These are phyloP conservation scores for Scutellaria minor DNA, from an alignment of 257 asterid genomes.

Conservation along the genomic window DNA sequence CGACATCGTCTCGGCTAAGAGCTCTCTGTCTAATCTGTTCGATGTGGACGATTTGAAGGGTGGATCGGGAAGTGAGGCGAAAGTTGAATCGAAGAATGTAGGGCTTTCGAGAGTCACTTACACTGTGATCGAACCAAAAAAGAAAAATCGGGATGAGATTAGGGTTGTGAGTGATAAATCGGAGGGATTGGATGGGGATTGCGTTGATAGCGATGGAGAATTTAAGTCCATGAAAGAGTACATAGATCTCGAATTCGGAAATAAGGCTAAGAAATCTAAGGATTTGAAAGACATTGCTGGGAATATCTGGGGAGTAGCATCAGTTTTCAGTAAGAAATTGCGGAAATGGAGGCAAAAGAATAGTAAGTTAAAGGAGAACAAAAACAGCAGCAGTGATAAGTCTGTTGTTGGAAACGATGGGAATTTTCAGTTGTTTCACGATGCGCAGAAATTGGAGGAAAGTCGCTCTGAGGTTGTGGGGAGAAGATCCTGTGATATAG, in stretches of 20 bases:
- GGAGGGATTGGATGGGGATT: constrained; percentile 34
- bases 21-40: constrained; percentile 63
- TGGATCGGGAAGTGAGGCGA: constrained; percentile 52
- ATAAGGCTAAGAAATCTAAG: constrained; percentile 58
- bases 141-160: constrained; percentile 31
- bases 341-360: constrained; percentile 76
- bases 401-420: constrained; percentile 30
- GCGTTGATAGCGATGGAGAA: constrained; percentile 49
- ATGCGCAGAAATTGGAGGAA: constrained; percentile 39
- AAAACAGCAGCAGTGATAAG: constrained; percentile 26
- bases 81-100: constrained; percentile 75
- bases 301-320: constrained; percentile 71
- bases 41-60: constrained; percentile 58
- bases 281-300: constrained; percentile 70
- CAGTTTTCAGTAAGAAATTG: constrained; percentile 80
- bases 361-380: constrained; percentile 50
- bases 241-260: constrained; percentile 79
- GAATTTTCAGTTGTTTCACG: constrained; percentile 26
- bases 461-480: constrained; percentile 53
- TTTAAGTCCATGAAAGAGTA: constrained; percentile 88
- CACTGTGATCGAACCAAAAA: constrained; percentile 45
- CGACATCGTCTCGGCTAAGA: constrained; percentile 63
- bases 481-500: constrained; percentile 77
- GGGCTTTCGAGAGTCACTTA: constrained; percentile 52
- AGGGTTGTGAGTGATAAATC: constrained; percentile 44